Base-by-base conservation (phyloP, 2,329 filamentous ascomycete genomes). In the Apiospora saccharicola region DNA sequence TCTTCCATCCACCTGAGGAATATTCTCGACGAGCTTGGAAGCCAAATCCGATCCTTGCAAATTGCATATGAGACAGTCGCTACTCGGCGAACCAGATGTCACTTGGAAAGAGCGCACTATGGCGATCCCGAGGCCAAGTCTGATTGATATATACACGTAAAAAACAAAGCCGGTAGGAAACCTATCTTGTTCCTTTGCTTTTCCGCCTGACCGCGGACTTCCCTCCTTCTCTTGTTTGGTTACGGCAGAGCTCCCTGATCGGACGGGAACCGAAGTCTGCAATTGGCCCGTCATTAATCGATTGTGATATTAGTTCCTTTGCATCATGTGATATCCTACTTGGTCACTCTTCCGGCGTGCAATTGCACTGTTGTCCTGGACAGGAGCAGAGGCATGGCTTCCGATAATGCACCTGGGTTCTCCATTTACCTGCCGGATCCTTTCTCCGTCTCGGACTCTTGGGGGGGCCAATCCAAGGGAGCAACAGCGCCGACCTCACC, bases 261-360 rank as follows among this genome's bases (percentile, higher is more conserved):
- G 67, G 67, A 43, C 67, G 43, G 30, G 24, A 26, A n/a, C 19
- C 57, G 57, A 41, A 41, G 57, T 22, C 57, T n/a, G 12, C 47
- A 46, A 69, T 69, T 69, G 67, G 67, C 26, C 24, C 44, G 67
- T 69, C 67, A 69, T 30, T 69, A 69, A 69, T 69, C 67, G 67
- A 47, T 69, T 69, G 67, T 69, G 67, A 69, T 49, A 69, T 64
- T 64, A 41, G 19, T 41, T 41, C 10, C 57, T 41, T 41, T 64
- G 34, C 57, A 41, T 41, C 57, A 41, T 64, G 57, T 64, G 19
- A 64, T 41, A 64, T 41, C 19, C 22, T 64, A 22, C 57, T 64
- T 41, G 34, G 22, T n/a, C 34, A 61, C 53, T 30, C 53, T 61
- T 37, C 16, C 19, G 30, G 30, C 30, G 49, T 16, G 4, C 12